Evolutionary conservation across 2,329 filamentous ascomycete species (phyloP), one percentile per base, ranked within the genome.

Genomic region (Fusarium proliferatum): DNA sequence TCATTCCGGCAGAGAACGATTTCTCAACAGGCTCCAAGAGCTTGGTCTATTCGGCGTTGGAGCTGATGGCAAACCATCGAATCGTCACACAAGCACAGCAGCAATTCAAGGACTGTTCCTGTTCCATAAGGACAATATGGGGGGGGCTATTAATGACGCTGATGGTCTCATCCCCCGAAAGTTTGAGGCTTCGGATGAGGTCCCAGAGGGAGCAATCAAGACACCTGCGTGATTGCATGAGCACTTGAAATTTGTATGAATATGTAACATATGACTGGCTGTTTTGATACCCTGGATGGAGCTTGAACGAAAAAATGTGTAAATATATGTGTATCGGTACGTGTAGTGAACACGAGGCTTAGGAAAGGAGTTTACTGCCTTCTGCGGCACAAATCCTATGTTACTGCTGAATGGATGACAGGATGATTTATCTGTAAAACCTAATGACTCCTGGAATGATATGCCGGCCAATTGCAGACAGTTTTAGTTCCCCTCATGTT

Each of bases 51-150:
- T 97, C 60, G 88, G 90, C 23, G 86, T 88, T 58, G 86, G 85
- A 28, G 79, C 84, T 33, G 87, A 87, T 26, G 83, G 83, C 6
- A 84, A 85, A 63, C 80, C 84, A 6, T 86, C 84, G 9, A 82
- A 84, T 45, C 85, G 86, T 52, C 85, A 85, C 65, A 93, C 94
- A 21, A 98, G 95, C 80, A 95, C 96, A 9, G 96, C 96, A 34
- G 94, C 95, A 28, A 90, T 99, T 36, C 96, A 99, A 82, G 96
- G 96, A 1, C 83, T 99, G 49, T 99, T 99, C 82, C 82, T 98
- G 81, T 97, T 97, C 81, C 97, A 98, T 84, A 99, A 99, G 84
- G 93, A 92, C 72, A 89, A 97, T 77, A 93, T 95, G 86, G 88
- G 95, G 74, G 95, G 96, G 4, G 96, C 96, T 19, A 95, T 98